phyloP scores from a whole-genome alignment of 2,329 filamentous ascomycete genomes.

The Botrytis aclada region DNA sequence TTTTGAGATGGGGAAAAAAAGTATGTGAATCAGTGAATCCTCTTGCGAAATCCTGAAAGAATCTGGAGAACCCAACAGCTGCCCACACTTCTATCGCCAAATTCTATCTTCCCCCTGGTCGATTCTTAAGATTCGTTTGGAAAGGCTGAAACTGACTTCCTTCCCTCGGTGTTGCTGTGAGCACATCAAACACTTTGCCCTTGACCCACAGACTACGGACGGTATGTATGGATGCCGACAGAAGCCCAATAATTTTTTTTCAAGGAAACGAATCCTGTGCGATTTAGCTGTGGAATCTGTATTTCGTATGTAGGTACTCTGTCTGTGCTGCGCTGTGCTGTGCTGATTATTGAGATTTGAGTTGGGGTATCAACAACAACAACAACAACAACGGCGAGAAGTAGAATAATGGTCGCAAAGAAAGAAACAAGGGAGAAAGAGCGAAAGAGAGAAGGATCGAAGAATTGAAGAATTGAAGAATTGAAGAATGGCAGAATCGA shows the following conservation, averaged over 20 bases:
- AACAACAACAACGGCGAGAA: not conserved
- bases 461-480: too few relatives aligned
- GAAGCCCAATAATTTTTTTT: slow-evolving; percentile 4
- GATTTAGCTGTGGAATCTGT: not conserved
- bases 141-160: slow-evolving; percentile 16
- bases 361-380: not conserved
- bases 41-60: not conserved
- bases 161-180: slow-evolving; percentile 4
- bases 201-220: slow-evolving; percentile 15
- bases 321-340: not conserved
- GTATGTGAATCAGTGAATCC: not conserved
- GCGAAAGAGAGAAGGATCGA: not conserved
- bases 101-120: slow-evolving; percentile 2
- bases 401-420: not conserved
- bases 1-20: not conserved
- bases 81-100: slow-evolving; percentile 10
- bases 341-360: not conserved
- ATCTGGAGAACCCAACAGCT: slow-evolving; percentile 12
- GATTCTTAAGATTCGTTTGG: not conserved
- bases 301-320: not conserved
- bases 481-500: not conserved
- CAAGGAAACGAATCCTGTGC: slow-evolving; percentile 10
- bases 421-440: not conserved
- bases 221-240: not conserved
- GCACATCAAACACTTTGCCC: slow-evolving; percentile 12